Conservation (phyloP, 495 filamentous ascomycete species). For the Podospora appendiculata region DNA sequence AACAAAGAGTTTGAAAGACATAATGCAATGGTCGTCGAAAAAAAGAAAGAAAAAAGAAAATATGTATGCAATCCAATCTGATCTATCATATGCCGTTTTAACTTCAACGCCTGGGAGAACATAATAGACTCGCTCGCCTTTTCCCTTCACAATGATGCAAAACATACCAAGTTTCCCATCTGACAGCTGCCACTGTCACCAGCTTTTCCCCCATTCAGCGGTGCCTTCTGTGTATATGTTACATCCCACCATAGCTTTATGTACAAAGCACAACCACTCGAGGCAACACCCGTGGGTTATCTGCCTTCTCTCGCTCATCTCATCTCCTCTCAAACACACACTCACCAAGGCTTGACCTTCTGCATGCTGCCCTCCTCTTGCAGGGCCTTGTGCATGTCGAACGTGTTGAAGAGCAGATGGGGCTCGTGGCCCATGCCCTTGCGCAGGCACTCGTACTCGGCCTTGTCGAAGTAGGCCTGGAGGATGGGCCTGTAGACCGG, state of each 20-base stretch:
- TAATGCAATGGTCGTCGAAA: background rate
- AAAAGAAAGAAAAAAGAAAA: background rate
- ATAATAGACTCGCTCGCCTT: background rate
- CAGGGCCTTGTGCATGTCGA: constrained; percentile 85
- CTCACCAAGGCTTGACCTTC: constrained; percentile 47
- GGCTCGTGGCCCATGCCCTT: constrained; percentile 91
- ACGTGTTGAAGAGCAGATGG: constrained; percentile 73
- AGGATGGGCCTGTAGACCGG: constrained; percentile 79
- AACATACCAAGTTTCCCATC: background rate
- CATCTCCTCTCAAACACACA: background rate
- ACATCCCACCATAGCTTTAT: background rate
- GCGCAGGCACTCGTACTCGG: constrained; percentile 77
- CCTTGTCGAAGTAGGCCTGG: constrained; percentile 75
- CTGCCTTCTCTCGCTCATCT: background rate
- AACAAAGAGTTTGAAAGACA: background rate
- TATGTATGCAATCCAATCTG: no score
- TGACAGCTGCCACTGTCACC: background rate
- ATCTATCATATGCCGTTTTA: background rate
- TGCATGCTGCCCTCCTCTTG: constrained; percentile 80
- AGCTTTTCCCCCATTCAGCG: background rate
- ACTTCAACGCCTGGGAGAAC: background rate
- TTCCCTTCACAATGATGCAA: background rate
- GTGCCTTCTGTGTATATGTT: background rate
- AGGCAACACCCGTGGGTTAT: background rate
- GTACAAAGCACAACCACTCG: background rate